Base-by-base conservation (phyloP, 2,329 filamentous ascomycete genomes). In the Neoscytalidium dimidiatum region DNA sequence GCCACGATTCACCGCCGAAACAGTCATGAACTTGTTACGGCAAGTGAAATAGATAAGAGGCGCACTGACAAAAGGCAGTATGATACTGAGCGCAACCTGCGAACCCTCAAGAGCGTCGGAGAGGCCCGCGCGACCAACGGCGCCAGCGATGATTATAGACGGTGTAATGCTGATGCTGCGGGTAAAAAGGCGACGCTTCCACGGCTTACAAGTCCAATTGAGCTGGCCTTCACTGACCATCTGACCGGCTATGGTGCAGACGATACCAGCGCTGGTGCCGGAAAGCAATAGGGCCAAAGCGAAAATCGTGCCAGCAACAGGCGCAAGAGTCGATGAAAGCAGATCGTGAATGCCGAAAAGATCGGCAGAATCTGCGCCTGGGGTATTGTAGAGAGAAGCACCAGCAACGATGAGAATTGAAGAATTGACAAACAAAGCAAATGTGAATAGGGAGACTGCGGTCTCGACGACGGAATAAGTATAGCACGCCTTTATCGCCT, bases 161-260 rank as follows among this genome's bases (percentile, higher is more conserved):
- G 92, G 92, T 1, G 88, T 88, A 74, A 96, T 93, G 72, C 90
- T 92, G 74, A 96, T 91, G 57, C 85, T 86, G 28, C 92, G 86
- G 0, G 92, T 96, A 57, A 94, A 77, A 3, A 96, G 83, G 11
- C 92, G 85, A 2, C 92, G 88, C 9, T 94, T 72, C 92, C 92
- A 96, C 0, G 92, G 92, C 67, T 83, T 83, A 33, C 94, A 77
- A 4, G 79, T 86, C 90, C 92, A 93, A 52, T 87, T 86, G 49
- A 96, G 76, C 67, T 92, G 91, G 6, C 92, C 92, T 75, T 96
- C 92, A 67, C 88, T 89, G 23, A 96, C 90, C 88, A 96, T 95
- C 75, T 96, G 92, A 0, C 92, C 92, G 0, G 92, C 86, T 69
- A 96, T 95, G 1, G 93, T 96, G 79, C 92, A 96, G 2, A 96